Evolutionary conservation across 2,329 filamentous ascomycete genomes (phyloP).

Genomic region (Leptographium flavum): DNA sequence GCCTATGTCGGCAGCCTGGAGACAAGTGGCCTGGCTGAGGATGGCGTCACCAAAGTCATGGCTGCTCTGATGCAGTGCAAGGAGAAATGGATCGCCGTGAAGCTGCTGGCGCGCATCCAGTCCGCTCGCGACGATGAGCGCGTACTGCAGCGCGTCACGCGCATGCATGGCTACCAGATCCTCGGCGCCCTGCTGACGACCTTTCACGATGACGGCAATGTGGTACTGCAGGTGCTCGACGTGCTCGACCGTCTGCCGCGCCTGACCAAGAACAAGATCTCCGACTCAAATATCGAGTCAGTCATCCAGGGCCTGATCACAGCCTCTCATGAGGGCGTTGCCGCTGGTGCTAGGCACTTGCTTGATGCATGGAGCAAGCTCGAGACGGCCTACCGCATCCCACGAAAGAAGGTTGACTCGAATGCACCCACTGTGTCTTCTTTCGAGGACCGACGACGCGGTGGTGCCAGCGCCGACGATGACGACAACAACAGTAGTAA

Average conservation of each 20-base stretch:
- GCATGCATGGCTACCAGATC: conserved; percentile 95
- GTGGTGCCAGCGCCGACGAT: conserved; percentile 18
- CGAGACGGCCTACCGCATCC: conserved; percentile 84
- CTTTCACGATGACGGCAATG: conserved; percentile 80
- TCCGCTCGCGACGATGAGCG: conserved; percentile 64
- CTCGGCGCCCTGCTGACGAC: conserved; percentile 73
- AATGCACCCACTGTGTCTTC: conserved; percentile 36
- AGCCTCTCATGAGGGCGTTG: conserved; percentile 62
- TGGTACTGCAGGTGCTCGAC: conserved; percentile 77
- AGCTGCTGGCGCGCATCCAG: conserved; percentile 80
- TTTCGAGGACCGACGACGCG: conserved; percentile 41
- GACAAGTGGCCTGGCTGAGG: conserved; percentile 63
- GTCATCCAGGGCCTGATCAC: conserved; percentile 55
- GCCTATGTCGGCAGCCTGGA: conserved; percentile 88
- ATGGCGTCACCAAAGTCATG: conserved; percentile 87
- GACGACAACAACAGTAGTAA: conserved; percentile 13
- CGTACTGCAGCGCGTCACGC: conserved; percentile 76
- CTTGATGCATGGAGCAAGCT: conserved; percentile 80
- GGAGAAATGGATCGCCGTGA: conserved; percentile 98
- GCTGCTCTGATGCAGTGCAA: conserved; percentile 93
- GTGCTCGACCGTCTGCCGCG: conserved; percentile 82
- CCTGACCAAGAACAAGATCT: conserved; percentile 91
- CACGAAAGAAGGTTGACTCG: conserved; percentile 71
- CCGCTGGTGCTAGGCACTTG: conserved; percentile 54
- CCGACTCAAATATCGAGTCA: conserved; percentile 85